A percentile compares a stretch with the other conserved stretches of the same genome.
Conservation (phyloP, 768 basidiomycete genomes). For the Tylopilus intermedius region DNA sequence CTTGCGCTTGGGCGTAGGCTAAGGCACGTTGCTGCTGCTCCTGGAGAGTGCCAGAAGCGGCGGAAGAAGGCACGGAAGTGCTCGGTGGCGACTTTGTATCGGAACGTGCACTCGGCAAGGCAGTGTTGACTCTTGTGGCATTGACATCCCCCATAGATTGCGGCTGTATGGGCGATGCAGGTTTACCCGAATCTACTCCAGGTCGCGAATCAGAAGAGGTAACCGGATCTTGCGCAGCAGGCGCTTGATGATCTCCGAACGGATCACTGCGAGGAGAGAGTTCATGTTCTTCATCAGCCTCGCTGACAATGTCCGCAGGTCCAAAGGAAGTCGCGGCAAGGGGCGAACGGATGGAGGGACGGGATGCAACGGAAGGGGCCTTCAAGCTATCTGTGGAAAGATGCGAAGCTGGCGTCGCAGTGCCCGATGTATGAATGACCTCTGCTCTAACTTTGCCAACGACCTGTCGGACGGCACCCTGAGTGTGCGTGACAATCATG, state of each 20-base stretch:
- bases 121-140: slow-evolving; percentile 65
- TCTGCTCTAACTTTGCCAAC: slow-evolving; percentile 75
- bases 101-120: slow-evolving; percentile 35
- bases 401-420: slow-evolving; percentile 27
- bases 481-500: slow-evolving; percentile 71
- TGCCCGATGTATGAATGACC: slow-evolving; percentile 59
- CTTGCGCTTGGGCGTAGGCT: slow-evolving; percentile 56
- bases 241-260: slow-evolving; percentile 54
- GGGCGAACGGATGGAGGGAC: slow-evolving; percentile 56
- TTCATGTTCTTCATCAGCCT: slow-evolving; percentile 35
- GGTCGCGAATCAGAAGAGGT: slow-evolving; percentile 23
- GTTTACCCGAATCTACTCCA: slow-evolving; percentile 35
- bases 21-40: slow-evolving; percentile 66
- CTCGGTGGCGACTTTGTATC: slow-evolving; percentile 46
- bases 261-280: slow-evolving; percentile 41
- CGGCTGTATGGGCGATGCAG: slow-evolving; percentile 47
- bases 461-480: slow-evolving; percentile 61
- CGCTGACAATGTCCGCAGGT: slow-evolving; percentile 56
- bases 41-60: slow-evolving; percentile 39
- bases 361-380: slow-evolving; percentile 33
- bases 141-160: slow-evolving; percentile 55
- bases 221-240: slow-evolving; percentile 14
- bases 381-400: slow-evolving; percentile 37
- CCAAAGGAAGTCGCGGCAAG: slow-evolving; percentile 69
- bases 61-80: slow-evolving; percentile 51